phyloP scores from a whole-genome alignment of 2,329 filamentous ascomycete species.

The Xylariaceae sp. region DNA sequence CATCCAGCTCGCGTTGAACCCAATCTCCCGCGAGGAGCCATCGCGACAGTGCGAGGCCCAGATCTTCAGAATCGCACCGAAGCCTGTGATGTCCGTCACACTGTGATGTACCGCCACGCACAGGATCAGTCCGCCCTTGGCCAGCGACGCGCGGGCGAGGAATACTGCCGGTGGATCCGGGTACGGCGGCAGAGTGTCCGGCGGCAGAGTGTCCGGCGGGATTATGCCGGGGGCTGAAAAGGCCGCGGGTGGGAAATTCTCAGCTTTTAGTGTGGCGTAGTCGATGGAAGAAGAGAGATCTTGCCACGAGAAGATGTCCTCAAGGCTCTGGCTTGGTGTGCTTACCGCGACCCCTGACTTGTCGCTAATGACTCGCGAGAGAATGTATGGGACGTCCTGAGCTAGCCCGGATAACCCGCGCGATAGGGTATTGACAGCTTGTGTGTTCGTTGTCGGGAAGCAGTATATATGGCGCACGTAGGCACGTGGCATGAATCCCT shows the following conservation, averaged over 20 bases:
- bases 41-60: slow-evolving; percentile 40
- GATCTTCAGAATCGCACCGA: slow-evolving; percentile 37
- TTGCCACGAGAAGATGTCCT: slow-evolving; percentile 33
- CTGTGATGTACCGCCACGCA: slow-evolving; percentile 39
- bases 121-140: slow-evolving; percentile 37
- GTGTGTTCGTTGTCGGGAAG: slow-evolving; percentile 33
- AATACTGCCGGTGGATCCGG: slow-evolving; percentile 36
- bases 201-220: slow-evolving; percentile 18
- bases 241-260: slow-evolving; percentile 34
- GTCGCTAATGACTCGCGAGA: slow-evolving; percentile 30
- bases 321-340: slow-evolving; percentile 25
- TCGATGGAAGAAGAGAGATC: slow-evolving; percentile 34
- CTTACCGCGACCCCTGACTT: slow-evolving; percentile 23
- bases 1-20: slow-evolving; percentile 33
- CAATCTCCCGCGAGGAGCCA: slow-evolving; percentile 17
- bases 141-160: slow-evolving; percentile 31
- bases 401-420: slow-evolving; percentile 28
- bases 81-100: slow-evolving; percentile 41
- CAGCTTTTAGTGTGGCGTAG: slow-evolving; percentile 32
- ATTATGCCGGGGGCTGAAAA: slow-evolving; percentile 29
- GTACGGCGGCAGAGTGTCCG: slow-evolving; percentile 31
- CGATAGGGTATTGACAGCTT: slow-evolving; percentile 21
- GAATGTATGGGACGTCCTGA: slow-evolving; percentile 37
- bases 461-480: slow-evolving; percentile 40
- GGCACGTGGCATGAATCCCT: slow-evolving; percentile 39